Percentiles rank a stretch among this genome's conserved stretches.
Conservation (phyloP, 495 filamentous ascomycete species). For the Clohesyomyces aquaticus region DNA sequence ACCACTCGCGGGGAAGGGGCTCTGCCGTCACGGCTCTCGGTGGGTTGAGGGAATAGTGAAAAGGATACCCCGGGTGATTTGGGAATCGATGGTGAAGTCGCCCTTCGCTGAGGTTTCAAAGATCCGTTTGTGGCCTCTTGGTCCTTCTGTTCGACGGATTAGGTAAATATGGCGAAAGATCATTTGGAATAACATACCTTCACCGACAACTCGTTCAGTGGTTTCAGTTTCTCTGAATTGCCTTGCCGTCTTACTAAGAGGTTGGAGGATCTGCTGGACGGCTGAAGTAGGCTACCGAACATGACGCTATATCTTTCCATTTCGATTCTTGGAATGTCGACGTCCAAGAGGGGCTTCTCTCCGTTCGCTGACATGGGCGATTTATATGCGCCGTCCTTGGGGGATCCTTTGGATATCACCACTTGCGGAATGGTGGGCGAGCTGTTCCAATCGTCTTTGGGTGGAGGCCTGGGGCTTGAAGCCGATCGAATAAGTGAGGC, state of each 20-base stretch:
- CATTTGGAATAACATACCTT: constrained; percentile 35
- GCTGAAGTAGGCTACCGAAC: constrained; percentile 76
- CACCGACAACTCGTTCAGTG: constrained; percentile 47
- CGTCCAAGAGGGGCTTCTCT: constrained; percentile 54
- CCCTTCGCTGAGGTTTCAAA: constrained; percentile 34
- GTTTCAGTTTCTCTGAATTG: constrained; percentile 66
- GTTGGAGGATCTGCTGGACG: constrained; percentile 51
- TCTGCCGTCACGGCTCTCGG: constrained; percentile 4
- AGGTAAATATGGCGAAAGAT: constrained; percentile 10
- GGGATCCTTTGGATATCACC: constrained; percentile 26
- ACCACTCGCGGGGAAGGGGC: constrained; percentile 51
- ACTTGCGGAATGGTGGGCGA: constrained; percentile 38
- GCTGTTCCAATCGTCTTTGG: constrained; percentile 22
- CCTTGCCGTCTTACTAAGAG: constrained; percentile 71
- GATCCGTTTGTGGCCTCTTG: constrained; percentile 19
- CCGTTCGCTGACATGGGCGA: constrained; percentile 35
- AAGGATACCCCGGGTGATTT: constrained; percentile 63
- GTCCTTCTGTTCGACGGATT: constrained; percentile 24
- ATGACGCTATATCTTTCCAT: constrained; percentile 94
- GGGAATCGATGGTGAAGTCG: constrained; percentile 35
- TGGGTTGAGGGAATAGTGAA: constrained; percentile 59
- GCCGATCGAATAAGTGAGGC: constrained; percentile 19
- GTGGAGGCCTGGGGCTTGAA: constrained; percentile 32
- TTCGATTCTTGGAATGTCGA: constrained; percentile 78
- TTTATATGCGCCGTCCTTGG: constrained; percentile 13